These are phyloP conservation scores for Paecilomyces sp. DNA, from an alignment of 2,329 filamentous ascomycete genomes.

Conservation along the genomic window DNA sequence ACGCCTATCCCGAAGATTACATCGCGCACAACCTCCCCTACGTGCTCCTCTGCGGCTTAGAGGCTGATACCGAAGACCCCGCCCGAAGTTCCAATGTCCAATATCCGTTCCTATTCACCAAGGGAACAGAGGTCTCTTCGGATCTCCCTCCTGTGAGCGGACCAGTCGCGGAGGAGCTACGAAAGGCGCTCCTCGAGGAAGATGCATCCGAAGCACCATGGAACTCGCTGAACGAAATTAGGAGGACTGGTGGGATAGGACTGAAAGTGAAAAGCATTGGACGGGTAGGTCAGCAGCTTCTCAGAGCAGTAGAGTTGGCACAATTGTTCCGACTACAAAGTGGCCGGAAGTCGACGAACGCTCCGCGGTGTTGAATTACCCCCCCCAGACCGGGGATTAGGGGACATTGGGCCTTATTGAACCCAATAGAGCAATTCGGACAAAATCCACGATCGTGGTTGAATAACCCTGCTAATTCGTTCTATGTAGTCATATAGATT, in stretches of 20 bases:
- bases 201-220: constrained; percentile 62
- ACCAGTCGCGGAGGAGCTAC: constrained; percentile 57
- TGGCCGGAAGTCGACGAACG: background rate
- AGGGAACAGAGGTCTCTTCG: constrained; percentile 59
- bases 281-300: constrained; percentile 60
- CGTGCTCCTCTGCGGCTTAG: constrained; percentile 72
- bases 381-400: background rate
- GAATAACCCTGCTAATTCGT: constrained; percentile 12
- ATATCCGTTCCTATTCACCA: constrained; percentile 47
- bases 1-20: constrained; percentile 55
- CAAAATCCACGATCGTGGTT: background rate
- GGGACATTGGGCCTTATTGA: background rate
- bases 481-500: constrained; percentile 43
- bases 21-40: constrained; percentile 82
- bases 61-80: constrained; percentile 28
- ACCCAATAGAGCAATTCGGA: background rate
- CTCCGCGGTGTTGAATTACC: background rate
- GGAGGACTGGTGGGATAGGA: constrained; percentile 43
- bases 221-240: constrained; percentile 50
- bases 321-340: constrained; percentile 2
- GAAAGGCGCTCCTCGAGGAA: constrained; percentile 57
- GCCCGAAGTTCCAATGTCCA: constrained; percentile 27
- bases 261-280: constrained; percentile 69
- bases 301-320: constrained; percentile 14
- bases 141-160: constrained; percentile 62